These are phyloP conservation scores for Sporobolomyces pararoseus DNA, from an alignment of 768 basidiomycete species.

Conservation along the genomic window DNA sequence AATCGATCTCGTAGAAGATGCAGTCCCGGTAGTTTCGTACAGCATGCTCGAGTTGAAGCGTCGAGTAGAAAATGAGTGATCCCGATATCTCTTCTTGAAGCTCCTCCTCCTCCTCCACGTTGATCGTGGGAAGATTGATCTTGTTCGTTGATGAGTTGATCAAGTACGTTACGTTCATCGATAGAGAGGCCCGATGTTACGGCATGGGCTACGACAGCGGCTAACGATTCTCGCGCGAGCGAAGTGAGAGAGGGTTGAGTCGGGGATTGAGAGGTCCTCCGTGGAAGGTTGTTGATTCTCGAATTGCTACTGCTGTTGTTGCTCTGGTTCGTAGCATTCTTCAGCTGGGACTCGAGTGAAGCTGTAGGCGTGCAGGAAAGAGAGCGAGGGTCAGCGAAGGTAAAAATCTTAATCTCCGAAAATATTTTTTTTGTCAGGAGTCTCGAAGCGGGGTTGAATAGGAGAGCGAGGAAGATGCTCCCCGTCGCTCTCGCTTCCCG, in stretches of 20 bases:
- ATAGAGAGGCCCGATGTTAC: conserved; percentile 3
- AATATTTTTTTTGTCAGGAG: too few relatives aligned
- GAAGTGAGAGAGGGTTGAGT: background rate
- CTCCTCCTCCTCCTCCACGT: background rate
- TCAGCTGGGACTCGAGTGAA: conserved; percentile 16
- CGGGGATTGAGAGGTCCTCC: background rate
- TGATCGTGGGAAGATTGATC: background rate
- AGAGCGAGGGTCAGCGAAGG: conserved; percentile 17
- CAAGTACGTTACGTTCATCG: background rate
- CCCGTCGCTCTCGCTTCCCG: too few relatives aligned
- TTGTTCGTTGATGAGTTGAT: background rate
- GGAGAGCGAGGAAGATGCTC: background rate
- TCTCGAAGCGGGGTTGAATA: background rate
- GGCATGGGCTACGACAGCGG: conserved; percentile 1
- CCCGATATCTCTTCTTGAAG: background rate
- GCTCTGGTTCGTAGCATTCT: background rate
- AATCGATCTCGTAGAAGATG: conserved; percentile 3
- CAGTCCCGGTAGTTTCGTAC: conserved; percentile 18
- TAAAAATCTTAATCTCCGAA: background rate
- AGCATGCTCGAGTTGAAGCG: conserved; percentile 17
- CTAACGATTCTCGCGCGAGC: background rate
- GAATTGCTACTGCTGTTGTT: too few relatives aligned
- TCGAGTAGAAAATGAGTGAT: conserved; percentile 26
- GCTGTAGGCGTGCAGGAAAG: background rate
- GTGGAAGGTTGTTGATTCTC: background rate